These are phyloP conservation scores for Westerdykella aurantiaca DNA, from an alignment of 2,329 filamentous ascomycete species.

Conservation along the genomic window DNA sequence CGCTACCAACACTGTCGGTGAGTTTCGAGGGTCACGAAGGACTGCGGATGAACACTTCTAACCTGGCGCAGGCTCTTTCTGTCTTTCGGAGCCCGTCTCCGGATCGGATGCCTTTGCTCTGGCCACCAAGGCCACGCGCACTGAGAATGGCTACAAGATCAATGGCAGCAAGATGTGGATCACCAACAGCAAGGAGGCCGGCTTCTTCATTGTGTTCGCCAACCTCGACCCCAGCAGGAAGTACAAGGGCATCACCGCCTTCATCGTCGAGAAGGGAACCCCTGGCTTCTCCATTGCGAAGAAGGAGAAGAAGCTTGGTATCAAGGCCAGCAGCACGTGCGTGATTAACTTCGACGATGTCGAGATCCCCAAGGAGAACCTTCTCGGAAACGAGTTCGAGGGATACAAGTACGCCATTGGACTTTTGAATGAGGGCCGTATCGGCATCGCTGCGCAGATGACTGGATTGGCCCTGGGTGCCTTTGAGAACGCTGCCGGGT, in stretches of 20 bases:
- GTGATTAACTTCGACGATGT: constrained; percentile 98
- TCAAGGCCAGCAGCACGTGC: constrained; percentile 91
- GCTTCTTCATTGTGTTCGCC: constrained; percentile 96
- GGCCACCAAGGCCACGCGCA: constrained; percentile 83
- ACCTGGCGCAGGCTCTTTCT: constrained; percentile 62
- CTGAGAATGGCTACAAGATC: constrained; percentile 76
- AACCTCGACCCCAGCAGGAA: constrained; percentile 88
- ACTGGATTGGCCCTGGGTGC: constrained; percentile 90
- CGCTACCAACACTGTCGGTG: constrained; percentile 77
- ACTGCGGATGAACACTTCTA: no score
- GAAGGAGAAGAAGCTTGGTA: constrained; percentile 99
- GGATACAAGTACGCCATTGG: constrained; percentile 98
- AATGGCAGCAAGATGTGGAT: constrained; percentile 99
- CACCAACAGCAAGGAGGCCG: constrained; percentile 90
- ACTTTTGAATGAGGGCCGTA: constrained; percentile 90
- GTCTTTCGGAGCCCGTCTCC: constrained; percentile 84
- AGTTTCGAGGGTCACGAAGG: constrained; percentile 3
- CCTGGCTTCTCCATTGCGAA: constrained; percentile 93
- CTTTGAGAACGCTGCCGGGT: constrained; percentile 87
- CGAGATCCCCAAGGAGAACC: constrained; percentile 77
- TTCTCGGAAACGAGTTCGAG: constrained; percentile 81
- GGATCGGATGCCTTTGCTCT: constrained; percentile 95
- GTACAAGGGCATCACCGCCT: constrained; percentile 95
- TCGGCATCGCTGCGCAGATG: constrained; percentile 98
- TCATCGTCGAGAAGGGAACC: constrained; percentile 84